Base-by-base conservation (phyloP, 2,329 filamentous ascomycete genomes). In the Lasiodiplodia gonubiensis region DNA sequence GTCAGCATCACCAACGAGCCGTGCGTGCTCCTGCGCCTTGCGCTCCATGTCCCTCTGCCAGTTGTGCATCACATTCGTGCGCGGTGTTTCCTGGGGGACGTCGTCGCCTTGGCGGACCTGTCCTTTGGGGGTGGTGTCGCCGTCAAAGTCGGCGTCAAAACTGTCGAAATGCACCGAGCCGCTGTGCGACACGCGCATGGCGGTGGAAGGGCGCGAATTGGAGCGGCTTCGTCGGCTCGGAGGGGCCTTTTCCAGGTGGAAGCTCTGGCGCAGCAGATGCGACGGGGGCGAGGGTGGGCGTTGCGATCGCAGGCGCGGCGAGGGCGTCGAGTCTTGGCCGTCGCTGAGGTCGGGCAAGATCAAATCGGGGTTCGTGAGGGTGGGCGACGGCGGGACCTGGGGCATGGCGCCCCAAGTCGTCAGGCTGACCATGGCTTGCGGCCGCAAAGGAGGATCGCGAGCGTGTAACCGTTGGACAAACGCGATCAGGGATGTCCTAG, bases 321-420 rank as follows among this genome's bases (percentile, higher is more conserved):
- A 82, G 71, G 77, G 86, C 76, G 77, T 76, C 71, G 79, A 76
- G 51, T 67, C 66, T 14, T 53, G 66, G 12, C 46, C 51, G 55
- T 67, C 48, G 57, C 57, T 63, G 46, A 67, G 66, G 66, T 91
- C 89, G 69, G 94, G 94, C 64, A 97, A 83, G 74, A 97, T 97
- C 92, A 97, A 94, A 78, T 97, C 94, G 64, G 93, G 93, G 78
- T 97, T 96, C 67, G 93, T 96, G 74, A 97, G 83, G 2, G 94
- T 97, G 55, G 94, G 94, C 68, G 92, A 96, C 14, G 88, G 88
- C 70, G 91, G 66, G 11, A 52, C 27, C 49, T 63, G 55, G 27
- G 66, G 48, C 66, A 67, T 67, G 14, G 55, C 49, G 42, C 51
- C 66, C 66, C 66, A 67, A 46, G 66, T 67, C 37, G 51, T 52